Evolutionary conservation across 495 filamentous ascomycete genomes (phyloP).

Genomic region (Penicillium lagena): DNA sequence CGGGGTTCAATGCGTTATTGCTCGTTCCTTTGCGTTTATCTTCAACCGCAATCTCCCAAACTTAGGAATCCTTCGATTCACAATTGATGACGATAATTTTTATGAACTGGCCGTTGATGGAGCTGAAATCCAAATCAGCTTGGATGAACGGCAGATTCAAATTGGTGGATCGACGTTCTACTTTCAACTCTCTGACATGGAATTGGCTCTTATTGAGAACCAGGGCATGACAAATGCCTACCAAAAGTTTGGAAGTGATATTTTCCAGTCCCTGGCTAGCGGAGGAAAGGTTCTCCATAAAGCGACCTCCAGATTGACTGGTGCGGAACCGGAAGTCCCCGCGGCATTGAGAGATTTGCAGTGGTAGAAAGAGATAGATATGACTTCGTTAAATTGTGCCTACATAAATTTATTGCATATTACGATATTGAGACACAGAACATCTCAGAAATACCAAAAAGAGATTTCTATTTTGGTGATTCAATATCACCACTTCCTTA

Average conservation of each 20-base stretch:
- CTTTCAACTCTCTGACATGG: conserved; percentile 25
- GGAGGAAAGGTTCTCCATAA: neutral
- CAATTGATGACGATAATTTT: conserved; percentile 19
- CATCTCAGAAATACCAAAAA: too few relatives aligned
- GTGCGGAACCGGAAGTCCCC: neutral
- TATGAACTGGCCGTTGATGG: conserved; percentile 22
- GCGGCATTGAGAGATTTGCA: neutral
- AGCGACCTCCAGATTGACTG: neutral
- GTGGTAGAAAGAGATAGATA: neutral
- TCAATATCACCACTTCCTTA: too few relatives aligned
- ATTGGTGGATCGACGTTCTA: conserved; percentile 14
- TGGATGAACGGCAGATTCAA: conserved; percentile 6
- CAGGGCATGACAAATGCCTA: conserved; percentile 23
- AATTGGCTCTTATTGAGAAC: conserved; percentile 19
- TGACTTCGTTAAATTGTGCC: neutral
- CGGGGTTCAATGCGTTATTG: conserved; percentile 30
- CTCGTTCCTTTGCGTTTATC: conserved; percentile 32
- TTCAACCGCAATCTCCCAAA: conserved; percentile 28
- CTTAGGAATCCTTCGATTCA: conserved; percentile 27
- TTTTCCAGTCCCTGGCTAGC: conserved; percentile 14
- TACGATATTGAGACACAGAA: too few relatives aligned
- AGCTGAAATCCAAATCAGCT: conserved; percentile 18
- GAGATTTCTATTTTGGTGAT: too few relatives aligned
- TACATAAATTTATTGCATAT: too few relatives aligned
- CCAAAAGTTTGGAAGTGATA: conserved; percentile 21